Base-by-base conservation (phyloP, 371 early-diverging fungal genomes). In the Syncephalastrum sp. region DNA sequence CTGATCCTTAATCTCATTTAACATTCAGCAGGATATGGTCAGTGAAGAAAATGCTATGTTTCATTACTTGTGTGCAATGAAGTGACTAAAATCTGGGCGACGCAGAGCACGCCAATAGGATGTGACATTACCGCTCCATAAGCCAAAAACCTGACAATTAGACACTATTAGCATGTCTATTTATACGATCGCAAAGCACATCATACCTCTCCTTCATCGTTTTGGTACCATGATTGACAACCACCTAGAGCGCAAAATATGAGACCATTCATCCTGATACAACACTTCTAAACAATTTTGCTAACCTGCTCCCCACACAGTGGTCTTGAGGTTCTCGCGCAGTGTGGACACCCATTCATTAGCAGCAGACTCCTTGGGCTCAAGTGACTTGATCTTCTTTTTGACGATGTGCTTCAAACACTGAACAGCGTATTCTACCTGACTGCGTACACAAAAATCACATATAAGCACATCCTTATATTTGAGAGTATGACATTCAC, bases 201-300 rank as follows among this genome's bases (percentile, higher is more conserved):
- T 42, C 46, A 43, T 62, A 67, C 64, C 59, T 70, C 59, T 41
- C 70, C 70, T 25, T 41, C 27, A 3, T 60, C 45, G 45, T 58
- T 58, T 53, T 53, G 60, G 29, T 70, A 70, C 67, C 67, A 70
- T 10, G 63, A 63, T n/a, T 55, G 52, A 50, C 27, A n/a, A 8
- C 27, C 29, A 16, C 16, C 24, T 50, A 23, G 27, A 27, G 25
- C 17, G 25, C 50, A 50, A 24, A 0, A 27, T 15, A 29, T 50
- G 12, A 6, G 27, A 13, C 10, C 24, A 33, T 29, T 29, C 7
- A 29, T 29, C 4, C 7, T 29, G 24, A 27, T 50, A 41, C 56
- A 61, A 21, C 56, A 49, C 15, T 42, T 50, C 2, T 52, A n/a
- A 27, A 21, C 27, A 21, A 21, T 21, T 21, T 21, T 27, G 16